Percentiles rank a stretch among this genome's conserved stretches.
phyloP scores from a whole-genome alignment of 257 asterid species.

The Echium plantagineum region DNA sequence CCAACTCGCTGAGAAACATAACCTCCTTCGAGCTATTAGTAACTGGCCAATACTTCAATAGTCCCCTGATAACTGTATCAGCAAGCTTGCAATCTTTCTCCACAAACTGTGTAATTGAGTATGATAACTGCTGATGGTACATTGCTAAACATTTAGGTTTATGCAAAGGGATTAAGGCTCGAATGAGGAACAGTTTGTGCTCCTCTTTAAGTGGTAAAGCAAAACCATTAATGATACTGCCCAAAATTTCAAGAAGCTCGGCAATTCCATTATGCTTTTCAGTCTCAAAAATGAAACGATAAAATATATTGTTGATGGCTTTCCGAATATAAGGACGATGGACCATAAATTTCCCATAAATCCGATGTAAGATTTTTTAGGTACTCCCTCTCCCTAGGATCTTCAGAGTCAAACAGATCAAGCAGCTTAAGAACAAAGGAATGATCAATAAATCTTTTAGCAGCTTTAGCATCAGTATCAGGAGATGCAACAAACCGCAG shows the following conservation, averaged over 20 bases:
- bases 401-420: slow-evolving; percentile 25
- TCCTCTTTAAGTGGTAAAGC: slow-evolving; percentile 23
- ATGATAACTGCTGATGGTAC: slow-evolving; percentile 27
- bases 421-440: slow-evolving; percentile 22
- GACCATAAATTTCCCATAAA: slow-evolving; percentile 26
- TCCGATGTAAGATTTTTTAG: slow-evolving; percentile 22
- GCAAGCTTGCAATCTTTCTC: slow-evolving; percentile 35
- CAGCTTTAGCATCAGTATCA: slow-evolving; percentile 22
- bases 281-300: slow-evolving; percentile 19
- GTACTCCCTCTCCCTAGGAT: slow-evolving; percentile 25
- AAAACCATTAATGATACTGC: slow-evolving; percentile 25
- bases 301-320: slow-evolving; percentile 18
- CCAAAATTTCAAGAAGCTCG: slow-evolving; percentile 22
- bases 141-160: slow-evolving; percentile 31
- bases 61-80: slow-evolving; percentile 21
- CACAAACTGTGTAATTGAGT: slow-evolving; percentile 23
- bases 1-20: slow-evolving; percentile 28
- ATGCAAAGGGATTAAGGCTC: slow-evolving; percentile 26
- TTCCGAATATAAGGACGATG: slow-evolving; percentile 21
- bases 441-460: slow-evolving; percentile 18
- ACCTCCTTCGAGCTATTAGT: slow-evolving; percentile 28
- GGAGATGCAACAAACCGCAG: slow-evolving; percentile 22
- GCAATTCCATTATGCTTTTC: slow-evolving; percentile 26
- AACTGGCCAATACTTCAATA: slow-evolving; percentile 30
- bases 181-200: slow-evolving; percentile 21